Base-by-base conservation (phyloP, 192 early-diverging fungal species). In the Backusella psychrophila region DNA sequence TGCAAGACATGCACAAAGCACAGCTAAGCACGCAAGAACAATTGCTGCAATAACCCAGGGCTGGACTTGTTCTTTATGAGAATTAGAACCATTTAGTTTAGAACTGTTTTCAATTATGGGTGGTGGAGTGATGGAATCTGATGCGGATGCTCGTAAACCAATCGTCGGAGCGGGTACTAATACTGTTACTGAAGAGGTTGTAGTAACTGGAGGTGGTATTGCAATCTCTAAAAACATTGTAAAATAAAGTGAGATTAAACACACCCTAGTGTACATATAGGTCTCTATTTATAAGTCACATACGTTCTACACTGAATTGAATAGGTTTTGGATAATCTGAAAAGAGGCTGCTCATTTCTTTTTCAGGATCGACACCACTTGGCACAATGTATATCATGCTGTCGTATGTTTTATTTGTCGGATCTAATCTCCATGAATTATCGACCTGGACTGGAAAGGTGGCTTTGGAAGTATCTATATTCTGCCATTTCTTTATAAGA, bases 1-100 rank as follows among this genome's bases (percentile, higher is more conserved):
- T 29, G 76, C 72, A 26, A 81, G 49, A 31, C 35, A 66, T 33
- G 75, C 80, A 42, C 72, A 31, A 35, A 77, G 11, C 12, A 77
- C 72, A n/a, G 75, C 59, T 17, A 81, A 44, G 59, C 72, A 76
- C 5, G 72, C 75, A 26, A 75, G 41, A 19, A 77, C 67, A 15
- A 81, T 77, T 23, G 73, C 67, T 38, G 44, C 75, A 49, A 77
- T 77, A 15, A 77, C 36, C 75, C 80, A 77, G 21, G 80, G 75
- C 4, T 75, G 69, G 17, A 76, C 6, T 34, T 23, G 23, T 29
- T 23, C 12, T 63, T 8, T 63, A 63, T 63, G 56, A 29, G 56
- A 63, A 63, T 14, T 8, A 63, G 23, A 63, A 63, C 3, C 41
- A 19, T 69, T 71, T 42, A 29, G 35, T 70, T 9, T 41, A 2